Evolutionary conservation across 2,329 filamentous ascomycete species (phyloP), one percentile per base, ranked within the genome.

Genomic region (Phoma herbarum): DNA sequence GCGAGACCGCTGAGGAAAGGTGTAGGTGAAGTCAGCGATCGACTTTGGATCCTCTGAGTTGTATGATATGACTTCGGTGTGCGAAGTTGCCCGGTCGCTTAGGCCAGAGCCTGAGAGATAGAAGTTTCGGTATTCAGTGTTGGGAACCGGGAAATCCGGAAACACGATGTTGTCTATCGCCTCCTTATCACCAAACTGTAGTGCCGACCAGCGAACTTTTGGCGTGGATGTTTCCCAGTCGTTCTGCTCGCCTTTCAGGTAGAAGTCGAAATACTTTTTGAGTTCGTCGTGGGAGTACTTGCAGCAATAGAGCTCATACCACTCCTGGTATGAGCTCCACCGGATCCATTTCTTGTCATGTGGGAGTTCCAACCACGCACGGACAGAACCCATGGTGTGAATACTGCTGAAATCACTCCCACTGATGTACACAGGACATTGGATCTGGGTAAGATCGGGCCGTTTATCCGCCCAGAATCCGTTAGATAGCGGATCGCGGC

Each of bases 151-250:
- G 25, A 61, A 70, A 31, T 66, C 59, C 1, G 57, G 25, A 18
- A 57, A 57, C n/a, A 59, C 60, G 20, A 69, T 64, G 29, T 60
- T 41, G 29, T 68, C 61, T n/a, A 69, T 64, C 10, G 65, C 60
- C 7, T 63, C 53, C 22, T 48, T 42, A 20, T 69, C 65, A 6
- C 62, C 63, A 35, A 67, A 69, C 11, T 60, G 61, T 7, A 83
- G 66, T 0, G 76, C 68, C 1, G 80, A 75, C 71, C 75, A 79
- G 5, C 81, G 76, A 1, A 84, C 79, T 18, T 37, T 48, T 0
- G 82, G 80, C 0, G 81, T 84, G n/a, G n/a, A n/a, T 41, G 76
- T 72, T 57, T 82, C 79, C 80, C 80, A 84, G 16, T 67, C 78
- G 52, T 84, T 84, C 0, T 79, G 57, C 0, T 72, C 68, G 0